A percentile compares a stretch with the other conserved stretches of the same genome.
Conservation (phyloP, 345 rosid genomes). For the Clarkia xantiana region DNA sequence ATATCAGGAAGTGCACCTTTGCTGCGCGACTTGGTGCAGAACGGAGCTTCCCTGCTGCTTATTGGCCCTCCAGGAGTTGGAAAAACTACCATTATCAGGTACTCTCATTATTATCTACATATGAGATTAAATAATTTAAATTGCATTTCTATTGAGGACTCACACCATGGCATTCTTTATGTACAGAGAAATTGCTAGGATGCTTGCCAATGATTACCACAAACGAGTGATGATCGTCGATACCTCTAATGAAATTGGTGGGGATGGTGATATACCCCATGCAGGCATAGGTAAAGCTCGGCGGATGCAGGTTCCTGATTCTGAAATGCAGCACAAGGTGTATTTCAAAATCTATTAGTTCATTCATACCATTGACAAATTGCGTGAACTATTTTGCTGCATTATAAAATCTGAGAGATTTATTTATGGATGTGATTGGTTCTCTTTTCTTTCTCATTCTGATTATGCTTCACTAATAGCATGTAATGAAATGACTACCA, state of each 20-base stretch:
- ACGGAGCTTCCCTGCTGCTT: constrained; percentile 71
- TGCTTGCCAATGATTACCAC: constrained; percentile 79
- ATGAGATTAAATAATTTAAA: neutral
- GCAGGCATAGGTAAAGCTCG: constrained; percentile 87
- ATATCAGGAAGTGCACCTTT: constrained; percentile 68
- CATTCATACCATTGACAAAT: too few species aligned
- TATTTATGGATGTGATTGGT: too few species aligned
- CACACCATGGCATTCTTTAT: neutral
- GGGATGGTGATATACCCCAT: constrained; percentile 96
- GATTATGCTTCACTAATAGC: too few species aligned
- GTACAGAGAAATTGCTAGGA: constrained; percentile 76
- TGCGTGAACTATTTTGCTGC: too few species aligned
- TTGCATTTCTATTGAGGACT: neutral
- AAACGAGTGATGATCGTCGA: constrained; percentile 93
- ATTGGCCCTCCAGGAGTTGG: constrained; percentile 98
- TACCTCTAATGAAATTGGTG: constrained; percentile 92
- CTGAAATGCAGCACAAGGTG: constrained; percentile 83
- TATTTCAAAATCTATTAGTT: constrained; percentile 4
- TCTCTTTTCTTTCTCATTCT: too few species aligned
- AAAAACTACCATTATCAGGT: constrained; percentile 93
- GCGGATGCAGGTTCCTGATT: constrained; percentile 87
- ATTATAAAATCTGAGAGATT: too few species aligned
- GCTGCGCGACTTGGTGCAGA: constrained; percentile 48
- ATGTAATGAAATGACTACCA: too few species aligned
- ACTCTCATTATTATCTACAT: constrained; percentile 5